Conservation (phyloP, 805 yeast genomes). For the Blastobotrys terrestris region DNA sequence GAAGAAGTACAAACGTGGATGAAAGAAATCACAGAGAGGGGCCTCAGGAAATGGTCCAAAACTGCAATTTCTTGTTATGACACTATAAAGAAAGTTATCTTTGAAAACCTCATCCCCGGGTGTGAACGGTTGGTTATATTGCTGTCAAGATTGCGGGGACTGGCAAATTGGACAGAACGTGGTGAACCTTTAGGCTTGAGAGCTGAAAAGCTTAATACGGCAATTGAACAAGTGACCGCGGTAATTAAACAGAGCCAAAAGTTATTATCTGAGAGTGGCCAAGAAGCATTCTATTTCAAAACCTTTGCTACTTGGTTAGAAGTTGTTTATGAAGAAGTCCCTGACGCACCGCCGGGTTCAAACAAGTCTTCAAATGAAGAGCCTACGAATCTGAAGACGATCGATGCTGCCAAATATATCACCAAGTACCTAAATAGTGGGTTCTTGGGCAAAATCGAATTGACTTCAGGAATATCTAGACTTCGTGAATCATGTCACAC, state of each 20-base stretch:
- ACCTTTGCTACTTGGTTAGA: constrained; percentile 20
- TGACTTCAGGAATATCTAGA: background rate
- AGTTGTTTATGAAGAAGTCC: constrained; percentile 13
- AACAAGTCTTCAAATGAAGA: constrained; percentile 10
- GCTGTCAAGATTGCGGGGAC: constrained; percentile 39
- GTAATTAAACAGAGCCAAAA: constrained; percentile 8
- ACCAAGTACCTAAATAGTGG: constrained; percentile 8
- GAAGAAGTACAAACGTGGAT: constrained; percentile 42
- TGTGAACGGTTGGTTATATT: constrained; percentile 43
- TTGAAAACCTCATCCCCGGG: constrained; percentile 41
- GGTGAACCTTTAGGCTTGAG: constrained; percentile 19
- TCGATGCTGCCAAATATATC: constrained; percentile 15
- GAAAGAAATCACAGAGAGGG: constrained; percentile 52
- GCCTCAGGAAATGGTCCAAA: constrained; percentile 42
- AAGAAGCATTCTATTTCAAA: constrained; percentile 16
- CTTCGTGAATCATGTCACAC: background rate
- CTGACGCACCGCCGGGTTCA: constrained; percentile 9
- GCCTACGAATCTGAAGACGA: constrained; percentile 13
- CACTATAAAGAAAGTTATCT: constrained; percentile 35
- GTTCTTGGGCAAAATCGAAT: background rate
- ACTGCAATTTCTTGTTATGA: constrained; percentile 42
- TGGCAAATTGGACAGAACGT: constrained; percentile 36
- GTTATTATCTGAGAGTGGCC: constrained; percentile 11
- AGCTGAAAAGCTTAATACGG: constrained; percentile 3
- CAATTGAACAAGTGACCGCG: constrained; percentile 5